These are phyloP conservation scores for Cylindrodendrum hubeiense DNA, from an alignment of 2,329 filamentous ascomycete species.

Conservation along the genomic window DNA sequence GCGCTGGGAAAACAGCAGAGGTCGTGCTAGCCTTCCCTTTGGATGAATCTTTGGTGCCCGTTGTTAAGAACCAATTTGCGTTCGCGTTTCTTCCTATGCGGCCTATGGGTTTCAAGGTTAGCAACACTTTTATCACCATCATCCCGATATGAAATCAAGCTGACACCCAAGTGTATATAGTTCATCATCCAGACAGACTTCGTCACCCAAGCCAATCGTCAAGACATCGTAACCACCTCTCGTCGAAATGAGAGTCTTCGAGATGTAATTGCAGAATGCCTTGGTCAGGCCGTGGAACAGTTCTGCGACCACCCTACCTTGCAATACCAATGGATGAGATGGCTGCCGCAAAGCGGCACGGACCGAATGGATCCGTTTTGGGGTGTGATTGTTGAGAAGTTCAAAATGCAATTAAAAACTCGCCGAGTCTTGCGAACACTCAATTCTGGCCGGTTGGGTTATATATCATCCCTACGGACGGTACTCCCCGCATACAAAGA, in stretches of 20 bases:
- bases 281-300: background rate
- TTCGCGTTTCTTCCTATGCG: conserved; percentile 62
- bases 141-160: too few relatives aligned
- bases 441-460: too few relatives aligned
- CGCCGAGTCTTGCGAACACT: too few relatives aligned
- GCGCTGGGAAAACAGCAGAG: conserved; percentile 45
- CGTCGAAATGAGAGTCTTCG: conserved; percentile 53
- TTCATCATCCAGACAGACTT: conserved; percentile 66
- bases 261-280: conserved; percentile 23
- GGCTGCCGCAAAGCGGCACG: conserved; percentile 22
- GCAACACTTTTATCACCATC: too few relatives aligned
- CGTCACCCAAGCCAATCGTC: conserved; percentile 57
- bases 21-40: conserved; percentile 62
- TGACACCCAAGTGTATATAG: conserved; percentile 29
- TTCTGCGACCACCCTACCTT: background rate
- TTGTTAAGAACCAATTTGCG: conserved; percentile 55
- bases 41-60: conserved; percentile 44
- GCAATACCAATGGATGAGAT: conserved; percentile 1
- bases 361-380: too few relatives aligned
- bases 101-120: conserved; percentile 56
- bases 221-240: conserved; percentile 55
- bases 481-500: conserved; percentile 25
- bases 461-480: too few relatives aligned
- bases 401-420: too few relatives aligned
- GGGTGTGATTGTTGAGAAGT: too few relatives aligned